Percentiles rank a stretch among this genome's conserved stretches.
Conservation (phyloP, 768 basidiomycete species). For the Tylopilus balloui region DNA sequence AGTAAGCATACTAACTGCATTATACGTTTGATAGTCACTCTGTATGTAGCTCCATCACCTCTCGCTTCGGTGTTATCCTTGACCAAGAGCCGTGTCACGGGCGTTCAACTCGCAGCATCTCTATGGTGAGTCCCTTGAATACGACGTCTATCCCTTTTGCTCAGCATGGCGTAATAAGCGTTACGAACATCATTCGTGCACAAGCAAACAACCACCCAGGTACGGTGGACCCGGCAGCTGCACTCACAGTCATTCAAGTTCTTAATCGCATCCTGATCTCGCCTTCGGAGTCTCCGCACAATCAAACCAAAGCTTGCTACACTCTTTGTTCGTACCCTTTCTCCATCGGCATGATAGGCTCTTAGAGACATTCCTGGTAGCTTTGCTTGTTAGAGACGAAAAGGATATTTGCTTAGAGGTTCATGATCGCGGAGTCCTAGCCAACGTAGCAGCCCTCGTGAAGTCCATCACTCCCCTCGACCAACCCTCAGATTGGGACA, state of each 20-base stretch:
- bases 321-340: slow-evolving; percentile 54
- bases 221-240: slow-evolving; percentile 41
- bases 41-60: slow-evolving; percentile 10
- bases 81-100: slow-evolving; percentile 53
- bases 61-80: slow-evolving; percentile 45
- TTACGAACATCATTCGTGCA: slow-evolving; percentile 59
- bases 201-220: slow-evolving; percentile 30
- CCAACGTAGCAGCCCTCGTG: slow-evolving; percentile 48
- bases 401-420: slow-evolving; percentile 61
- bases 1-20: slow-evolving; percentile 29
- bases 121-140: slow-evolving; percentile 47
- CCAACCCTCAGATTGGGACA: slow-evolving; percentile 51
- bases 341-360: neutral
- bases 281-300: slow-evolving; percentile 37
- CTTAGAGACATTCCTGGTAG: slow-evolving; percentile 27
- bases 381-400: slow-evolving; percentile 70
- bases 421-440: slow-evolving; percentile 63
- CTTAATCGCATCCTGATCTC: slow-evolving; percentile 56
- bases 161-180: slow-evolving; percentile 33
- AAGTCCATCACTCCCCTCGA: slow-evolving; percentile 50
- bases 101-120: slow-evolving; percentile 67
- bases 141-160: neutral
- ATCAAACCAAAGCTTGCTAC: slow-evolving; percentile 67
- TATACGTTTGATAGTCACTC: slow-evolving; percentile 6
- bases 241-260: slow-evolving; percentile 64